Base-by-base conservation (phyloP, 441 rosid genomes). In the Jatropha multifida region DNA sequence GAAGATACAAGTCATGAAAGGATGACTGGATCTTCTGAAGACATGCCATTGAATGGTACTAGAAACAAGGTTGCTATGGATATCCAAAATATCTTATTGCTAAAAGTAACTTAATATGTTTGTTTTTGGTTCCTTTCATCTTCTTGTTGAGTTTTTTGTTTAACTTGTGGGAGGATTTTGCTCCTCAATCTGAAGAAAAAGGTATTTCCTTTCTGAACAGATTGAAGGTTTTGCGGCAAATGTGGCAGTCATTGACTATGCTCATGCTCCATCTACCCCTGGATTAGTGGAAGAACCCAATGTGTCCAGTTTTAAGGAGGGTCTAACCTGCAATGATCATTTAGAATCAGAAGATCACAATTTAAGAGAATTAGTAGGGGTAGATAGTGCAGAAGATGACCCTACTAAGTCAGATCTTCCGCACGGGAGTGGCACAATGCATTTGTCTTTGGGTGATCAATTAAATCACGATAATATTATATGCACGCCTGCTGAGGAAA, bases 181-280 rank as follows among this genome's bases (percentile, higher is more conserved):
- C 65, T 60, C 26, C 65, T 66, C 58, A 49, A 52, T 62, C 69
- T 76, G 51, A 71, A 58, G 17, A 72, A 79, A 69, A 60, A 62
- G 73, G 74, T 69, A 44, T 80, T 77, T 62, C 65, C 59, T 68
- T 79, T 83, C 64, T 79, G 62, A 77, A 67, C 89, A 94, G 98
- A 80, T 79, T 77, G 91, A 82, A 76, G 87, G 70, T 82, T 77
- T 65, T 59, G 79, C 69, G 70, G 78, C 82, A 79, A 73, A 77
- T 83, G 82, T 88, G 81, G 95, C 90, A 77, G 76, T 73, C 64
- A 11, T 74, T 8, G 98, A 88, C 80, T 89, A 86, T 83, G 96
- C 96, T 17, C 91, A 92, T 83, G 98, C 97, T 78, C 98, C 95
- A 72, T 86, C 88, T 65, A 92, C 97, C 77, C 98, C 99, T 78